phyloP scores from a whole-genome alignment of 1,284 basidiomycete species.

The Xerocomus tenax region DNA sequence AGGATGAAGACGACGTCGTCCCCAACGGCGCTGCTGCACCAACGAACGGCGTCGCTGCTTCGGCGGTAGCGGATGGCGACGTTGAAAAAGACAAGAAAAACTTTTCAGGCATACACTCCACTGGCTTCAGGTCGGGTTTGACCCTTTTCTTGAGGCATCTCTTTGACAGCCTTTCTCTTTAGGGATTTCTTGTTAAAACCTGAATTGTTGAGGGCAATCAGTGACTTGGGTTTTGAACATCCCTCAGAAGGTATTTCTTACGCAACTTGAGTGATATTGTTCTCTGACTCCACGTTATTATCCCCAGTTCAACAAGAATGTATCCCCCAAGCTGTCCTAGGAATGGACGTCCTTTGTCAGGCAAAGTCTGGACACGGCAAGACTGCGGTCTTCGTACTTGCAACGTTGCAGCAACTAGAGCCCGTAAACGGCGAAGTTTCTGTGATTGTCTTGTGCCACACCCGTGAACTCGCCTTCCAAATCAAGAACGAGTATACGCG shows the following conservation, averaged over 20 bases:
- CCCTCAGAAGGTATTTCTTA: conserved; percentile 84
- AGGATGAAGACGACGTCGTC: conserved; percentile 84
- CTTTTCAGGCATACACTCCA: conserved; percentile 95
- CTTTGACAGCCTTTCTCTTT: conserved; percentile 14
- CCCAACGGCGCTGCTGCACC: conserved; percentile 51
- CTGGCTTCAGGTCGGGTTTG: conserved; percentile 73
- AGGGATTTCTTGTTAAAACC: conserved; percentile 26
- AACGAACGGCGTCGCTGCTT: conserved; percentile 43
- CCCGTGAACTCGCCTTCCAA: conserved; percentile 97
- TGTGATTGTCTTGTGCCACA: conserved; percentile 97
- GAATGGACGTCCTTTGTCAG: conserved; percentile 99
- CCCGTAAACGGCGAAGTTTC: conserved; percentile 97
- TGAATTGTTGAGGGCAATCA: conserved; percentile 93
- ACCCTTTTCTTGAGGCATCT: not conserved
- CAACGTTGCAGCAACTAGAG: conserved; percentile 96
- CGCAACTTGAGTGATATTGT: not conserved
- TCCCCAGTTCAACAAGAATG: conserved; percentile 95
- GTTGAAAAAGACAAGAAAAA: conserved; percentile 88
- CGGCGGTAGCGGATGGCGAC: conserved; percentile 50
- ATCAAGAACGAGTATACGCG: conserved; percentile 99
- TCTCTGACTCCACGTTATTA: not conserved
- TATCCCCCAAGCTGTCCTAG: conserved; percentile 97
- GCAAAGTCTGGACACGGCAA: conserved; percentile 99
- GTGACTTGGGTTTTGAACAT: conserved; percentile 98
- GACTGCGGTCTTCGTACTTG: conserved; percentile 98